These are phyloP conservation scores for Parsonsia alboflavescens DNA, from an alignment of 257 asterid species.

Conservation along the genomic window DNA sequence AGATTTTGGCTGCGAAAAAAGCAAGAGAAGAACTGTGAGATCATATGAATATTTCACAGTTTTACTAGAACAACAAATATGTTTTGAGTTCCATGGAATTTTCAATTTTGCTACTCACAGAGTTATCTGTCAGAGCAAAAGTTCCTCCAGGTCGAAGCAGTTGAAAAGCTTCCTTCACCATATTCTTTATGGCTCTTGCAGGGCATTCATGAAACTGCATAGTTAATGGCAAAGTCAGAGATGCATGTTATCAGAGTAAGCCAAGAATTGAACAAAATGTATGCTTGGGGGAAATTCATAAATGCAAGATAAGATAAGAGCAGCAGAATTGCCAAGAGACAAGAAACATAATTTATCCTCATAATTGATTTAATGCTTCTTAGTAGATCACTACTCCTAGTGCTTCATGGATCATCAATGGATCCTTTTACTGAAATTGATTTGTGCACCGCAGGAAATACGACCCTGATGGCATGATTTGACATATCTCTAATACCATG, in stretches of 20 bases:
- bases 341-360: neutral
- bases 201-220: slow-evolving; percentile 95
- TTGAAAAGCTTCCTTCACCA: slow-evolving; percentile 67
- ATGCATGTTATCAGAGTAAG: neutral
- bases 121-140: slow-evolving; percentile 76
- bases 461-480: neutral
- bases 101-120: slow-evolving; percentile 50
- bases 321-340: neutral
- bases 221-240: neutral
- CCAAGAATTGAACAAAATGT: neutral
- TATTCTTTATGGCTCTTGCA: slow-evolving; percentile 69
- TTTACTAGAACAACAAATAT: neutral
- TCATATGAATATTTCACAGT: neutral
- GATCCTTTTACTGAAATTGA: neutral
- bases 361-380: neutral
- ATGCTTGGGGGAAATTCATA: neutral
- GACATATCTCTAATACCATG: neutral
- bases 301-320: neutral
- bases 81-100: neutral
- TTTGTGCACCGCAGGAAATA: neutral
- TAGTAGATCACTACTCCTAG: neutral
- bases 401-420: neutral
- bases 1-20: slow-evolving; percentile 83
- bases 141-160: slow-evolving; percentile 94
- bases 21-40: slow-evolving; percentile 7